These are phyloP conservation scores for Dendrothele bispora DNA, from an alignment of 768 basidiomycete species.

Conservation along the genomic window DNA sequence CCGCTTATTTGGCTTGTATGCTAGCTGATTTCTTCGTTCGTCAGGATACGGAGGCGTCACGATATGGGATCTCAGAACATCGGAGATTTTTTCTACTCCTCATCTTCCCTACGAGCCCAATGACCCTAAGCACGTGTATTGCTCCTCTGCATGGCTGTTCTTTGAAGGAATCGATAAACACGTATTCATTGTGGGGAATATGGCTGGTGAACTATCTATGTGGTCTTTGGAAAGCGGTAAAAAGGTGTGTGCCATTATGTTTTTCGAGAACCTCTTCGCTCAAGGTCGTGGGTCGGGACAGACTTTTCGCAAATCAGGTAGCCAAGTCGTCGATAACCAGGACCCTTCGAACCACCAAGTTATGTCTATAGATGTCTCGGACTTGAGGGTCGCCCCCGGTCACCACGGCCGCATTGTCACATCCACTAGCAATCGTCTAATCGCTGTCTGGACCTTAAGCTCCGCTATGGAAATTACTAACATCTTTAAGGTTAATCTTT, in stretches of 20 bases:
- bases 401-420: no score
- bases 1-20: not conserved
- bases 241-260: not conserved
- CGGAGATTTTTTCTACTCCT: not conserved
- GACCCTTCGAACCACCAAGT: no score
- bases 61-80: not conserved
- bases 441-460: no score
- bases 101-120: not conserved
- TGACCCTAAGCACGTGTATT: not conserved
- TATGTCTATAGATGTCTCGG: no score
- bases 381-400: no score
- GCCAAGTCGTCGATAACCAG: no score
- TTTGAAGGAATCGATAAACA: not conserved
- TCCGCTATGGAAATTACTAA: no score
- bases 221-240: not conserved
- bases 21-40: not conserved
- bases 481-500: no score
- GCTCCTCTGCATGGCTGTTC: not conserved
- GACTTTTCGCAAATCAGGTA: no score
- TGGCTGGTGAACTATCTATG: not conserved
- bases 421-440: no score
- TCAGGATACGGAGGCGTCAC: not conserved
- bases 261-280: not conserved
- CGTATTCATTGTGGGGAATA: not conserved
- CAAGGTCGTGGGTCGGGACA: no score